Base-by-base conservation (phyloP, 2,329 filamentous ascomycete species). In the Colletotrichum theobromicola region DNA sequence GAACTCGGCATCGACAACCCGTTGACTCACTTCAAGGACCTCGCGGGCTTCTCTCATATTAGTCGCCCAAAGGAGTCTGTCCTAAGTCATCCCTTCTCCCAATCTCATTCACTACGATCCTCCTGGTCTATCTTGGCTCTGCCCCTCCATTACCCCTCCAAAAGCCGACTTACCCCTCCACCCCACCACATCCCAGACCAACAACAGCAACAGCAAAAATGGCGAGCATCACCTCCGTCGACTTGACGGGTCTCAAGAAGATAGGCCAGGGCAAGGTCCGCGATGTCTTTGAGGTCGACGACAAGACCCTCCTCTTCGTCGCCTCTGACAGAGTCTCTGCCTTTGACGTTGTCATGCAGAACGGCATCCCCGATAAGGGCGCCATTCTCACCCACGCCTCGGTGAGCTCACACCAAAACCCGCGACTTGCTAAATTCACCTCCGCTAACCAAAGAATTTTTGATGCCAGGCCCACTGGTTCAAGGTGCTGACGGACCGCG, bases 261-360 rank as follows among this genome's bases (percentile, higher is more conserved):
- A 68, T 82, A 63, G 80, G 81, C 46, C 82, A 83, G 42, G 87
- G 88, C 79, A 97, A 97, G 86, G 95, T 97, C 30, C 92, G 95
- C 80, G 94, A 97, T 81, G 89, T 97, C 46, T 98, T 95, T 83
- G 88, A 90, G 75, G 86, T 97, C 68, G 91, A 94, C 81, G 86
- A 91, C 71, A 85, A 90, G 71, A 93, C 91, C 4, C 90, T 98
- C 6, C 92, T 98, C 71, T 96, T 98, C 82, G 92, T 96, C 70
- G 93, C 94, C 28, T 94, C 94, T 16, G 96, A 98, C 86, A 93
- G 97, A 78, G 97, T 98, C 83, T 98, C 95, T 28, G 97, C 97
- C 70, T 98, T 96, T 88, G 96, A 98, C 89, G 95, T 97, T 79
- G 92, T 98, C 79, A 92, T 98, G 89, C 87, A 90, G 79, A 98